Conservation (phyloP, 139 green algal genomes). For the Klebsormidium nitens region DNA sequence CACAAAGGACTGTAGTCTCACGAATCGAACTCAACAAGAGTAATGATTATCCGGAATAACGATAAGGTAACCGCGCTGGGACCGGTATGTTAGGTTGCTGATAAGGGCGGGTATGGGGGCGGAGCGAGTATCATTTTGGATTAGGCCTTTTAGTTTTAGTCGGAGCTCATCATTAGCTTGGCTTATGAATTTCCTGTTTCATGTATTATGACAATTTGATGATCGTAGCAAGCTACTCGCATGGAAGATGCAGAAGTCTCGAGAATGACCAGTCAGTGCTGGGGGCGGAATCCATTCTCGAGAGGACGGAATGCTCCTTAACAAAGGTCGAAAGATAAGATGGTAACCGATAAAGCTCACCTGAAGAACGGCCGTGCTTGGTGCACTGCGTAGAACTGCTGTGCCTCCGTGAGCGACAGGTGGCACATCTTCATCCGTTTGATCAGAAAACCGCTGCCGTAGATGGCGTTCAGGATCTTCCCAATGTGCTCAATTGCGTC, state of each 20-base stretch:
- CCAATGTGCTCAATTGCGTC: conserved; percentile 63
- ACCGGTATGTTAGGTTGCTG: too few species aligned
- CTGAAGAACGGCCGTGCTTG: conserved; percentile 58
- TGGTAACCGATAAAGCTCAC: conserved; percentile 2
- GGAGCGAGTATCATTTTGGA: too few species aligned
- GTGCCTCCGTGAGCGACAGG: background rate
- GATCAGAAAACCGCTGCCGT: conserved; percentile 51
- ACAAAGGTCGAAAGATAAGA: background rate
- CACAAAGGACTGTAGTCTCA: too few species aligned
- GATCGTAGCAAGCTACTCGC: background rate
- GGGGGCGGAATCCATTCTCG: background rate
- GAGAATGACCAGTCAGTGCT: background rate
- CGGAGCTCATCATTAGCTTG: background rate
- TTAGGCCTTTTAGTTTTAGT: too few species aligned
- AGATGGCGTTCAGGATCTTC: conserved; percentile 65
- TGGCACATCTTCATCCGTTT: conserved; percentile 33
- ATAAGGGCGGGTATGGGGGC: too few species aligned
- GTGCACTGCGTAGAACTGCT: conserved; percentile 70
- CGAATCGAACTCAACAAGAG: too few species aligned
- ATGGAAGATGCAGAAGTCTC: background rate
- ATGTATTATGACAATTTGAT: background rate
- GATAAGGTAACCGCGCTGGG: too few species aligned
- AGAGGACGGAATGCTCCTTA: background rate
- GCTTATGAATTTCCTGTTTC: background rate
- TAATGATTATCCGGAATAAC: too few species aligned